phyloP scores from a whole-genome alignment of 1,284 basidiomycete genomes.

The Moesziomyces aphidis region DNA sequence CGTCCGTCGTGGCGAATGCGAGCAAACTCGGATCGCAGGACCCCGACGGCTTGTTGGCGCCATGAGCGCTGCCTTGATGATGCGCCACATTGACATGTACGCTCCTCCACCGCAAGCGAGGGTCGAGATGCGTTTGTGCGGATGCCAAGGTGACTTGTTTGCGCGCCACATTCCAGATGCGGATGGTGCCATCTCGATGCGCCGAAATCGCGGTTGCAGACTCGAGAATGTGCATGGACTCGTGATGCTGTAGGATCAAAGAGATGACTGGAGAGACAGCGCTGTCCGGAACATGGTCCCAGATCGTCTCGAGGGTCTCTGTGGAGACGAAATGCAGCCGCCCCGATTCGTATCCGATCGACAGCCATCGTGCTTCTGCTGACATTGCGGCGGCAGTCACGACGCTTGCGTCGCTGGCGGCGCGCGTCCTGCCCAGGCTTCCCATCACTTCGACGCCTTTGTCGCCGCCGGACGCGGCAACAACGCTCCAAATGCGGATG shows the following conservation, averaged over 20 bases:
- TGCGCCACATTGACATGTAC: slow-evolving; percentile 6
- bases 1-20: slow-evolving; percentile 30
- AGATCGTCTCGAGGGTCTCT: slow-evolving; percentile 23
- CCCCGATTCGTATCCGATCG: slow-evolving; percentile 76
- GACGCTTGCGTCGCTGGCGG: slow-evolving; percentile 11
- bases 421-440: slow-evolving; percentile 13
- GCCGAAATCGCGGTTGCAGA: slow-evolving; percentile 28
- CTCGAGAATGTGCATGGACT: slow-evolving; percentile 31
- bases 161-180: slow-evolving; percentile 23
- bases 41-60: background rate
- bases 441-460: slow-evolving; percentile 8
- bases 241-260: slow-evolving; percentile 32
- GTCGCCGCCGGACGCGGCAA: background rate
- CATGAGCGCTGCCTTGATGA: background rate
- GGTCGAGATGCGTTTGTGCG: slow-evolving; percentile 28
- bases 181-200: slow-evolving; percentile 47
- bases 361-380: slow-evolving; percentile 70
- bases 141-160: slow-evolving; percentile 12
- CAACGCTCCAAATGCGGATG: slow-evolving; percentile 35
- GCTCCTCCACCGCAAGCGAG: slow-evolving; percentile 25
- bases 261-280: slow-evolving; percentile 15
- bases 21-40: slow-evolving; percentile 11
- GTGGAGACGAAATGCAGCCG: slow-evolving; percentile 72
- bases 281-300: slow-evolving; percentile 11
- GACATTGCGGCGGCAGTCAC: slow-evolving; percentile 47